Conservation (phyloP, 352 stramenopile species). For the Globisporangium canariense region DNA sequence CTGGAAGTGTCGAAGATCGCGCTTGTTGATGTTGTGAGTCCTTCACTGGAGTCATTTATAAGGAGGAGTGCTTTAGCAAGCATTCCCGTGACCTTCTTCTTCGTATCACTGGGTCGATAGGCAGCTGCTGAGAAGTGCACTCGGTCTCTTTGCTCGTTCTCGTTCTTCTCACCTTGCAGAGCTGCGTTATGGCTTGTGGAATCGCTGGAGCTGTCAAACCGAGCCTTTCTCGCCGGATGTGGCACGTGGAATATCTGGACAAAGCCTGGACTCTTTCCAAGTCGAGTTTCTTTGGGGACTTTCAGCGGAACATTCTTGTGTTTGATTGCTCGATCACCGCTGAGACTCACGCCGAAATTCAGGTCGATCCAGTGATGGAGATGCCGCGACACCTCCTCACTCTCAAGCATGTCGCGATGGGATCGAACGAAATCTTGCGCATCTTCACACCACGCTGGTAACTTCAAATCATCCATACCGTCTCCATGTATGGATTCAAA, state of each 20-base stretch:
- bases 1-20: conserved; percentile 3
- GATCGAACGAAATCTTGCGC: conserved; percentile 76
- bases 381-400: conserved; percentile 71
- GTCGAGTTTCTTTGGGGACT: conserved; percentile 23
- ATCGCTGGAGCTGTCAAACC: neutral
- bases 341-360: conserved; percentile 91
- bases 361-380: conserved; percentile 96
- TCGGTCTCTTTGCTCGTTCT: conserved; percentile 3
- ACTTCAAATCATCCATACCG: conserved; percentile 61
- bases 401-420: conserved; percentile 93
- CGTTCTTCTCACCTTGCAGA: neutral
- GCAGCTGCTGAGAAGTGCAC: conserved; percentile 4
- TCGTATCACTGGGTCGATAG: conserved; percentile 19
- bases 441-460: conserved; percentile 76
- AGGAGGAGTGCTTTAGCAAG: conserved; percentile 17
- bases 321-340: conserved; percentile 68
- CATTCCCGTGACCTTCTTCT: conserved; percentile 16
- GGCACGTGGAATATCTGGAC: conserved; percentile 56
- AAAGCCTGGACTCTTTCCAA: conserved; percentile 69
- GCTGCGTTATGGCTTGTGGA: neutral
- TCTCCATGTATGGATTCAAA: conserved; percentile 82
- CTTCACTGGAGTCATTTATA: conserved; percentile 12
- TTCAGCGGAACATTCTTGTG: conserved; percentile 91
- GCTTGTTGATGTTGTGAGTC: neutral
- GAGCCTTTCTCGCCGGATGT: conserved; percentile 29